A percentile compares a stretch with the other conserved stretches of the same genome.
Conservation (phyloP, 371 early-diverging fungal genomes). For the Apophysomyces elegans region DNA sequence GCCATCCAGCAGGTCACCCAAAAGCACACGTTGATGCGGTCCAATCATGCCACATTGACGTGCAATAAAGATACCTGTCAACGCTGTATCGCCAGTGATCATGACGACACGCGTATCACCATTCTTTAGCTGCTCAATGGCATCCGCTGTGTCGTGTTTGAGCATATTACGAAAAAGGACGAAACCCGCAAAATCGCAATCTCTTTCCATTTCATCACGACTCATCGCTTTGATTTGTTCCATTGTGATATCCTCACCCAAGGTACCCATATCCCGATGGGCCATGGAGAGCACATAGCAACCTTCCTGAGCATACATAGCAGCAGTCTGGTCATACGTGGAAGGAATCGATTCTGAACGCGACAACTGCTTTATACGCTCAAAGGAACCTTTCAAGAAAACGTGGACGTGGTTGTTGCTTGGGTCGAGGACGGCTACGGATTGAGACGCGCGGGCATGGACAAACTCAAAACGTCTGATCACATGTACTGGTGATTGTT, state of each 20-base stretch:
- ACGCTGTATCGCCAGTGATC: slow-evolving; percentile 92
- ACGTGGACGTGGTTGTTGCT: slow-evolving; percentile 59
- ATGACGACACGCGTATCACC: slow-evolving; percentile 83
- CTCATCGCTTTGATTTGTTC: slow-evolving; percentile 49
- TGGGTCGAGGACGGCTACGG: slow-evolving; percentile 70
- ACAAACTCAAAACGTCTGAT: slow-evolving; percentile 90
- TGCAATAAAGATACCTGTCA: slow-evolving; percentile 88
- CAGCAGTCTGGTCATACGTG: slow-evolving; percentile 63
- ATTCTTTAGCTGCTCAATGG: slow-evolving; percentile 74
- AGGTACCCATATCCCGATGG: slow-evolving; percentile 54
- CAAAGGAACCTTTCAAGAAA: slow-evolving; percentile 84
- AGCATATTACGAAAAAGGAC: slow-evolving; percentile 91
- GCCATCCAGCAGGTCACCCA: slow-evolving; percentile 49
- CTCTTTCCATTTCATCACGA: slow-evolving; percentile 73
- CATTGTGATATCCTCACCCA: slow-evolving; percentile 42
- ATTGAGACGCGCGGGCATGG: slow-evolving; percentile 85
- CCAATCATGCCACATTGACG: slow-evolving; percentile 78
- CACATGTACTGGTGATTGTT: slow-evolving; percentile 42
- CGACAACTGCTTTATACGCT: slow-evolving; percentile 66
- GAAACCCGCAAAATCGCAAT: slow-evolving; percentile 69
- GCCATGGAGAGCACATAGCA: slow-evolving; percentile 84
- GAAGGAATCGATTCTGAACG: slow-evolving; percentile 57
- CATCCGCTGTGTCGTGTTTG: slow-evolving; percentile 78
- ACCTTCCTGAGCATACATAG: slow-evolving; percentile 73
- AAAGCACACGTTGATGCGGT: slow-evolving; percentile 46